These are phyloP conservation scores for Nicotiana attenuata DNA, from an alignment of 257 asterid genomes.

Conservation along the genomic window DNA sequence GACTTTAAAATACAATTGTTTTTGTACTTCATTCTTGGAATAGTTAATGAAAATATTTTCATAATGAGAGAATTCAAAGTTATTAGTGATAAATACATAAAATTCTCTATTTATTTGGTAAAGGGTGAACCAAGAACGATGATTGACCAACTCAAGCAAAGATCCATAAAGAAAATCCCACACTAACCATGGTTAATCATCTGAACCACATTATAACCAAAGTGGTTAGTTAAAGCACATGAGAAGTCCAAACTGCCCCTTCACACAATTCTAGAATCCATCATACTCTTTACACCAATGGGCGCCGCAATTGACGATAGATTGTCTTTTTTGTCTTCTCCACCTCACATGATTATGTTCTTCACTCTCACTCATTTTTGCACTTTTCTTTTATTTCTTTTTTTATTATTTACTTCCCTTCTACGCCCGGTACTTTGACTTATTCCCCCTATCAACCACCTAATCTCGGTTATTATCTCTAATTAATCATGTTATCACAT, in stretches of 20 bases:
- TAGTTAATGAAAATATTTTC: neutral
- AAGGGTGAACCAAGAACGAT: neutral
- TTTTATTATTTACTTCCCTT: constrained; percentile 12
- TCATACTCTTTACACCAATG: neutral
- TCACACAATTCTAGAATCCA: neutral
- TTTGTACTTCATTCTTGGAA: too few species aligned
- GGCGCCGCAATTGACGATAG: constrained; percentile 48
- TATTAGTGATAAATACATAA: neutral
- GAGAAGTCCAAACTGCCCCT: neutral
- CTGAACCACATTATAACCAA: neutral
- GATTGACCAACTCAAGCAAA: neutral
- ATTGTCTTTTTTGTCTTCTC: constrained; percentile 22
- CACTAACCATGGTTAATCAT: neutral
- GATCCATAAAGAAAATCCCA: neutral
- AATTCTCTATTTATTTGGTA: too few species aligned
- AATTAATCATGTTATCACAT: too few species aligned
- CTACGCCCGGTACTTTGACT: constrained; percentile 20
- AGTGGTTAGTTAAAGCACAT: neutral
- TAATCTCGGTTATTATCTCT: neutral
- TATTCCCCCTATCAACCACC: neutral
- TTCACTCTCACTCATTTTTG: constrained; percentile 1
- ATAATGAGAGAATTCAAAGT: neutral
- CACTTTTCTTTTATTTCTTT: neutral
- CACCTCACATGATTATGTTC: constrained; percentile 1
- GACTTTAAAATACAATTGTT: neutral